Percentiles rank a stretch among this genome's conserved stretches.
These are phyloP conservation scores for Sarocladium oryzae DNA, from an alignment of 2,329 filamentous ascomycete genomes.

Conservation along the genomic window DNA sequence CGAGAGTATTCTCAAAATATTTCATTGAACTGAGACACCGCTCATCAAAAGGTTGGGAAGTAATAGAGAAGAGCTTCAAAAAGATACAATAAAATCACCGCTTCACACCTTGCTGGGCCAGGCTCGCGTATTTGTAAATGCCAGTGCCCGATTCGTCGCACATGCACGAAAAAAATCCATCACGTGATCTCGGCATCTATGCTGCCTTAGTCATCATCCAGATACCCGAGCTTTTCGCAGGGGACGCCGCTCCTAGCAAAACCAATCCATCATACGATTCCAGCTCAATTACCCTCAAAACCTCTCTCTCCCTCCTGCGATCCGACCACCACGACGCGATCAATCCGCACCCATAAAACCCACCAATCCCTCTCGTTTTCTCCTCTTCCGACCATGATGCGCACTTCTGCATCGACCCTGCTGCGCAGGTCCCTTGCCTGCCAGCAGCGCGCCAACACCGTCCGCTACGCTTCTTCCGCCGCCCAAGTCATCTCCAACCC, in stretches of 20 bases:
- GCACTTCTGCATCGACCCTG: constrained; percentile 45
- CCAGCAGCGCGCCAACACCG: constrained; percentile 35
- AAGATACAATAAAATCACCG: too few relatives aligned
- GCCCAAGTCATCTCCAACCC: constrained; percentile 95
- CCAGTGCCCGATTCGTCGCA: not conserved
- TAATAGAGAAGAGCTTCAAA: too few relatives aligned
- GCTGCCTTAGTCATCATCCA: constrained; percentile 3
- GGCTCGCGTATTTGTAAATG: constrained; percentile 1
- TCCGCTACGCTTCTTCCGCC: constrained; percentile 49
- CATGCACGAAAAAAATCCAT: too few relatives aligned
- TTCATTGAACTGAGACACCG: too few relatives aligned
- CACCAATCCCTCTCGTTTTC: not conserved
- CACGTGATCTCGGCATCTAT: constrained; percentile 6
- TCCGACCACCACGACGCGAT: constrained; percentile 8
- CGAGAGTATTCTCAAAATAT: not conserved
- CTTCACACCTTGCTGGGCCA: not conserved
- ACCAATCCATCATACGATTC: constrained; percentile 9
- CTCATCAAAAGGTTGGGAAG: too few relatives aligned
- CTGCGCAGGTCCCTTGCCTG: constrained; percentile 41
- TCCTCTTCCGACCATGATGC: constrained; percentile 33
- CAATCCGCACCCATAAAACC: not conserved
- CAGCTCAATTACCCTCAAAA: constrained; percentile 10
- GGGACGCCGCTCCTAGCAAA: constrained; percentile 1
- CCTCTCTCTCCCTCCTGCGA: constrained; percentile 2
- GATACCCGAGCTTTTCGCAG: constrained; percentile 10